These are phyloP conservation scores for Barnettozyma californica DNA, from an alignment of 805 yeast genomes.

Conservation along the genomic window DNA sequence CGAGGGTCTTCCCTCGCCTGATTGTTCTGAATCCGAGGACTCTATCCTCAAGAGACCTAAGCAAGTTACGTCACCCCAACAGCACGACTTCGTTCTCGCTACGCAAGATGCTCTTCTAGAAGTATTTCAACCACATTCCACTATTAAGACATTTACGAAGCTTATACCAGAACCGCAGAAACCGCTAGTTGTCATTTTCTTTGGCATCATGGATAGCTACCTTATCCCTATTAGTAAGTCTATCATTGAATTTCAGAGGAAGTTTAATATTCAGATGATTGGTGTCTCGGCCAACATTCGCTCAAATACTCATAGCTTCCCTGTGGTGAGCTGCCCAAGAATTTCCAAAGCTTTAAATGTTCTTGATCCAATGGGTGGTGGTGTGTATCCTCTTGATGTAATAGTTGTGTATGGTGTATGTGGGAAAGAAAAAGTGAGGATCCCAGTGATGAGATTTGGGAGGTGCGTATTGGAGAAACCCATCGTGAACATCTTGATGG, in stretches of 20 bases:
- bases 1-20: conserved; percentile 16
- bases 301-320: conserved; percentile 15
- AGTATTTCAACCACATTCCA: conserved; percentile 5
- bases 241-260: background rate
- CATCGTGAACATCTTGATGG: conserved; percentile 15
- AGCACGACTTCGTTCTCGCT: conserved; percentile 10
- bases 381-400: conserved; percentile 24
- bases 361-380: conserved; percentile 26
- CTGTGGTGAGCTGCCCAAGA: conserved; percentile 13
- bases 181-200: conserved; percentile 20
- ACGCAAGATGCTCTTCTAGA: conserved; percentile 14
- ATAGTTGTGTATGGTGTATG: conserved; percentile 18
- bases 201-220: conserved; percentile 18
- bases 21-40: conserved; percentile 10
- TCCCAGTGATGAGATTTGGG: conserved; percentile 13
- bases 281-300: conserved; percentile 19
- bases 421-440: conserved; percentile 15
- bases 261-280: conserved; percentile 13
- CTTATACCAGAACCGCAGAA: conserved; percentile 4
- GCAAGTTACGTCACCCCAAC: background rate
- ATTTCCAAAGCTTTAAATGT: conserved; percentile 17
- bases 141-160: background rate
- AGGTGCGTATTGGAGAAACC: conserved; percentile 8
- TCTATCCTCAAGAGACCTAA: background rate
- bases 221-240: conserved; percentile 9